These are phyloP conservation scores for Reutealis trisperma DNA, from an alignment of 345 rosid species.

Conservation along the genomic window DNA sequence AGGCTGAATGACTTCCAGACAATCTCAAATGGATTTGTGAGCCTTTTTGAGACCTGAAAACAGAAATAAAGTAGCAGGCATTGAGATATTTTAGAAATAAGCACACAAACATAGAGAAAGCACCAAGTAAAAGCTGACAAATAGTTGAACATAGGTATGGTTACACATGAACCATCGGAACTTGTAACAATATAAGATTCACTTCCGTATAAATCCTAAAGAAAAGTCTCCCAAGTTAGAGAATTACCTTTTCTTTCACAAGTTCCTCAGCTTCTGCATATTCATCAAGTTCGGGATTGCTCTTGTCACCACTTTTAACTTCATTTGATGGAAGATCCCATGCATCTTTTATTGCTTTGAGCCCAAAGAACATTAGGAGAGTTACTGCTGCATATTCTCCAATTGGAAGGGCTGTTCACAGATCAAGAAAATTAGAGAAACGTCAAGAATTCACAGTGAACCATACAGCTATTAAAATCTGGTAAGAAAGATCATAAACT, in stretches of 20 bases:
- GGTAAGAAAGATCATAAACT: neutral
- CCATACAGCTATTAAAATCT: neutral
- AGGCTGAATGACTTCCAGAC: constrained; percentile 97
- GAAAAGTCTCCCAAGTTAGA: neutral
- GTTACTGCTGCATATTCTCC: constrained; percentile 97
- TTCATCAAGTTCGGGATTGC: constrained; percentile 72
- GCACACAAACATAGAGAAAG: neutral
- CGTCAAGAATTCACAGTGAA: constrained; percentile 17
- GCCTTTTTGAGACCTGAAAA: constrained; percentile 65
- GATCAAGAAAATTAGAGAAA: constrained; percentile 21
- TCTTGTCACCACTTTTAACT: constrained; percentile 53
- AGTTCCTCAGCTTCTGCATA: constrained; percentile 92
- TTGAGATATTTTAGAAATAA: constrained; percentile 1
- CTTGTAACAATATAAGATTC: neutral
- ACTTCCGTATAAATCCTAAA: constrained; percentile 6
- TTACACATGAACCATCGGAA: neutral
- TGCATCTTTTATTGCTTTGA: constrained; percentile 95
- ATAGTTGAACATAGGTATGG: neutral
- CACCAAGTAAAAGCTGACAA: constrained; percentile 8
- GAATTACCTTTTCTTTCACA: constrained; percentile 73
- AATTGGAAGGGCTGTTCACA: constrained; percentile 75
- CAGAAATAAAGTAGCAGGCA: constrained; percentile 2
- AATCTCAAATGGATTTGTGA: constrained; percentile 86
- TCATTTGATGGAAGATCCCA: constrained; percentile 78
- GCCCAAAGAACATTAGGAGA: constrained; percentile 87